Evolutionary conservation across 106 monocot genomes (phyloP).

Genomic region (Allium sativum): DNA sequence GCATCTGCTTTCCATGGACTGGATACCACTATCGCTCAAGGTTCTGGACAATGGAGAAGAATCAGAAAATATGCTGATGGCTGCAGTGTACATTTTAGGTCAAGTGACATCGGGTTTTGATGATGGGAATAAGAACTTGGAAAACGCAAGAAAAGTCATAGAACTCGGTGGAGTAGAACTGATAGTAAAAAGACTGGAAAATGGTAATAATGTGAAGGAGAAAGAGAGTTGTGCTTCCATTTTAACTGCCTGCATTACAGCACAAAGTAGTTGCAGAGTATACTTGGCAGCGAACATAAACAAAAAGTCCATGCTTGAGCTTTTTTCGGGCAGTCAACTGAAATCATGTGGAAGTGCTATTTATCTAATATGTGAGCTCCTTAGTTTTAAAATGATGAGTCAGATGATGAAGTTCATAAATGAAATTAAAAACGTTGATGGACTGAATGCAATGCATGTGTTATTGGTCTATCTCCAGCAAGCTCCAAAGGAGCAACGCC

Average conservation of each 20-base stretch:
- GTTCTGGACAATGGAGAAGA: constrained; percentile 53
- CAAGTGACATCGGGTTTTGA: constrained; percentile 69
- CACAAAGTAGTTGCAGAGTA: constrained; percentile 54
- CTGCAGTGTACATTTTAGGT: constrained; percentile 64
- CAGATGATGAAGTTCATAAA: constrained; percentile 42
- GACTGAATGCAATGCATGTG: constrained; percentile 77
- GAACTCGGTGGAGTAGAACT: constrained; percentile 48
- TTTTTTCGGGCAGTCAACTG: constrained; percentile 53
- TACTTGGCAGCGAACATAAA: constrained; percentile 53
- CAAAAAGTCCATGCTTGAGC: constrained; percentile 54
- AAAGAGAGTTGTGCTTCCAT: constrained; percentile 37
- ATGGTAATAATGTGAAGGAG: constrained; percentile 44
- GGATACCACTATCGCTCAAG: constrained; percentile 49
- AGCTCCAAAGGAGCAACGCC: constrained; percentile 66
- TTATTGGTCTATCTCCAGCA: constrained; percentile 78
- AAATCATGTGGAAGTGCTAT: constrained; percentile 50
- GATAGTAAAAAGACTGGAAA: constrained; percentile 48
- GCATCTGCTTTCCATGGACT: constrained; percentile 64
- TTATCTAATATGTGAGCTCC: constrained; percentile 50
- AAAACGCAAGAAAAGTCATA: constrained; percentile 72
- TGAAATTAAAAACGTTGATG: constrained; percentile 53
- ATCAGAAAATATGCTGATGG: constrained; percentile 15
- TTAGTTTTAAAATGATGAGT: constrained; percentile 58
- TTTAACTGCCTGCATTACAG: constrained; percentile 45
- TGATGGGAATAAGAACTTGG: constrained; percentile 47